phyloP scores from a whole-genome alignment of 2,329 filamentous ascomycete species.

The Alternaria arbusti region DNA sequence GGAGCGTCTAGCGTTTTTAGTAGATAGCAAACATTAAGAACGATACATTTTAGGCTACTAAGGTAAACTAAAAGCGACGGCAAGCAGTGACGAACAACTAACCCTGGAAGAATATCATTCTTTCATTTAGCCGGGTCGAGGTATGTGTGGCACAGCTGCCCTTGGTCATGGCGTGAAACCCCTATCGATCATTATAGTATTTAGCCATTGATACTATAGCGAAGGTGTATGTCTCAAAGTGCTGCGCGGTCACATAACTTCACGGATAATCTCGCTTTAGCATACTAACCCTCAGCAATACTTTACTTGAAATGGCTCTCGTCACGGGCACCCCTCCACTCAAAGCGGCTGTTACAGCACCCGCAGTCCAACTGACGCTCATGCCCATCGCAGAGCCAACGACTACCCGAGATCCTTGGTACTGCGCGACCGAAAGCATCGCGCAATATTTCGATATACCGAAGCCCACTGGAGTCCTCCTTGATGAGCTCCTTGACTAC shows the following conservation, averaged over 20 bases:
- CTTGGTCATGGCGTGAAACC: neutral
- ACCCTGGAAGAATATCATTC: neutral
- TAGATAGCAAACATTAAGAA: neutral
- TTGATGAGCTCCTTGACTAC: neutral
- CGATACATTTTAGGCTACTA: neutral
- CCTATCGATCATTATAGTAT: neutral
- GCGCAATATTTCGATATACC: neutral
- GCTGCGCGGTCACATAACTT: neutral
- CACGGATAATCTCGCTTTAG: neutral
- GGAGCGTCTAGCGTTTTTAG: neutral
- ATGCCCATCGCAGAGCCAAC: neutral
- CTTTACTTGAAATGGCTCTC: neutral
- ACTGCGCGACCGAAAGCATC: neutral
- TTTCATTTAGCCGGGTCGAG: neutral
- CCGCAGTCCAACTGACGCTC: neutral
- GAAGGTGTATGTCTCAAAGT: rapidly evolving
- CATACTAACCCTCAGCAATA: neutral
- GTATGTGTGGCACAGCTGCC: too few relatives aligned
- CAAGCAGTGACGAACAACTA: neutral
- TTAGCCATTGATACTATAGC: neutral
- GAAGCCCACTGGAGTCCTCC: neutral
- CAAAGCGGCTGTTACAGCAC: neutral
- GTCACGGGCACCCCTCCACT: neutral
- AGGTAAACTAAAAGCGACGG: too few relatives aligned
- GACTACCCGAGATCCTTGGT: neutral